phyloP scores from a whole-genome alignment of 176 grass and related monocot genomes.

The Cenchrus fungigraminus region DNA sequence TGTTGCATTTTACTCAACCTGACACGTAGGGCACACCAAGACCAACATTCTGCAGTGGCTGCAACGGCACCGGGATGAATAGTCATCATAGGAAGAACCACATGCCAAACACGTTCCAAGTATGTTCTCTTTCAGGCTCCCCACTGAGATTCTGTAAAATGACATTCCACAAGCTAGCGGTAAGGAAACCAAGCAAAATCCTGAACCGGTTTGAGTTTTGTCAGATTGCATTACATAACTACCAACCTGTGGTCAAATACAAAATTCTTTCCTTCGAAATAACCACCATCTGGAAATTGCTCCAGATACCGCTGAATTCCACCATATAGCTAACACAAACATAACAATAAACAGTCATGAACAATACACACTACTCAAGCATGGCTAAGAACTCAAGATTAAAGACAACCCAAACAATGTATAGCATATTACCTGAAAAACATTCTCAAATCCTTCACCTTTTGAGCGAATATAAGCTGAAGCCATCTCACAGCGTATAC shows the following conservation, averaged over 20 bases:
- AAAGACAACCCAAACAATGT: not conserved
- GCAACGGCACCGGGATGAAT: conserved; percentile 76
- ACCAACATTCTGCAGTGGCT: conserved; percentile 84
- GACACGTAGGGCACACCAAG: conserved; percentile 70
- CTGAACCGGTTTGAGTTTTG: conserved; percentile 11
- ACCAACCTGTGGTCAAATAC: conserved; percentile 90
- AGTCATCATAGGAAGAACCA: conserved; percentile 76
- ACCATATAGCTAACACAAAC: conserved; percentile 69
- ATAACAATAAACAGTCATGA: conserved; percentile 40
- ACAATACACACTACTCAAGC: conserved; percentile 23
- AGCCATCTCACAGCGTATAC: conserved; percentile 90
- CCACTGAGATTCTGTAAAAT: conserved; percentile 74
- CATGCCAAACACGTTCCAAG: conserved; percentile 82
- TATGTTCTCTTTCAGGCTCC: conserved; percentile 61
- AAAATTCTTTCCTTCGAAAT: conserved; percentile 99
- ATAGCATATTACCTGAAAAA: conserved; percentile 70
- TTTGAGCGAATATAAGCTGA: conserved; percentile 94
- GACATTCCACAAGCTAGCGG: conserved; percentile 22
- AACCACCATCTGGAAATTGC: conserved; percentile 85
- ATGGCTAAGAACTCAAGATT: conserved; percentile 12
- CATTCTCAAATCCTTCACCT: conserved; percentile 80
- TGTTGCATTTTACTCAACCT: conserved; percentile 41
- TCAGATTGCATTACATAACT: not conserved
- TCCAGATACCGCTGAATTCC: conserved; percentile 97
- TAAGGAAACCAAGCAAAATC: conserved; percentile 10